Evolutionary conservation across 805 yeast species (phyloP).

Genomic region (Lipomyces yamadae): DNA sequence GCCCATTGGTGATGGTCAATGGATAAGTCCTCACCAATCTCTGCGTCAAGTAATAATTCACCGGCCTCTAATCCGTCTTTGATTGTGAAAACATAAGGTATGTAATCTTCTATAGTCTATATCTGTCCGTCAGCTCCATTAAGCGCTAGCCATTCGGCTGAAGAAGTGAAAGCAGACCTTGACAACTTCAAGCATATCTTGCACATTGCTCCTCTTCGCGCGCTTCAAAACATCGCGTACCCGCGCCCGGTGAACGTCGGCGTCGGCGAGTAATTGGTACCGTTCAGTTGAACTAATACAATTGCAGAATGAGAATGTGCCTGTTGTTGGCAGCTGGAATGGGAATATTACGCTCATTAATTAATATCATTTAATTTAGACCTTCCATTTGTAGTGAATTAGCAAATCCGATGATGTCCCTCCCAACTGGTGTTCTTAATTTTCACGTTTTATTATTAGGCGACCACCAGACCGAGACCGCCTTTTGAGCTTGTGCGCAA

Average conservation of each 20-base stretch:
- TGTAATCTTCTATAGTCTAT: conserved; percentile 42
- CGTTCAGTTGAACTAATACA: conserved; percentile 34
- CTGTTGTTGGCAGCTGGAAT: conserved; percentile 44
- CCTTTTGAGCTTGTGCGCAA: too few species aligned
- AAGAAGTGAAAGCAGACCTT: conserved; percentile 26
- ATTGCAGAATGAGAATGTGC: conserved; percentile 38
- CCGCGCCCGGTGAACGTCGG: conserved; percentile 43
- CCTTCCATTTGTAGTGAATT: too few species aligned
- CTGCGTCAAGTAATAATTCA: conserved; percentile 34
- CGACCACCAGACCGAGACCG: too few species aligned
- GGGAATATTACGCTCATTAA: conserved; percentile 38
- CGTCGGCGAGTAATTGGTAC: conserved; percentile 39
- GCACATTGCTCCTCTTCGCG: conserved; percentile 40
- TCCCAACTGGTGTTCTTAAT: too few species aligned
- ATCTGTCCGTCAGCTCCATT: not conserved
- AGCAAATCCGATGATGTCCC: too few species aligned
- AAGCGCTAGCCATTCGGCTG: not conserved
- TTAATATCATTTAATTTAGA: too few species aligned
- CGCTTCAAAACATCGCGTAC: conserved; percentile 42
- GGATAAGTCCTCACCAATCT: conserved; percentile 19
- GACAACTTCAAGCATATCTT: conserved; percentile 40
- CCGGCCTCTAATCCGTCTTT: conserved; percentile 35
- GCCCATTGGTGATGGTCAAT: not conserved
- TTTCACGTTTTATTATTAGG: too few species aligned
- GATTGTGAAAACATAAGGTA: conserved; percentile 39